Evolutionary conservation across 2,329 filamentous ascomycete species (phyloP).

Genomic region (Akanthomyces lecanii): DNA sequence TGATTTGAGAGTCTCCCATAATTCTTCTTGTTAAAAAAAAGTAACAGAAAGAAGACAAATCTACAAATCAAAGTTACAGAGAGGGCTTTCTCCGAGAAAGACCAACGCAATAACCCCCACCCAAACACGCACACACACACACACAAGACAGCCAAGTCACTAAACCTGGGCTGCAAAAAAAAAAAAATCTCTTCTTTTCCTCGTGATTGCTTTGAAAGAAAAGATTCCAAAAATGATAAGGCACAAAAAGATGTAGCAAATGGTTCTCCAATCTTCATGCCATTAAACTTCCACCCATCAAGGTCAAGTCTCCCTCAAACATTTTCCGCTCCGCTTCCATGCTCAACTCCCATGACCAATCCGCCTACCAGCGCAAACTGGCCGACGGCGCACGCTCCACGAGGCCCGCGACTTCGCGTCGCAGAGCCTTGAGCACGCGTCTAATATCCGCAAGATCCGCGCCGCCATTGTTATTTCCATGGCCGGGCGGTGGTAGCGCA

Average conservation of each 20-base stretch:
- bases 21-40: not conserved
- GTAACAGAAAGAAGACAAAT: not conserved
- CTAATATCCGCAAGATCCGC: conserved; percentile 42
- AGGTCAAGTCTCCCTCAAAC: not conserved
- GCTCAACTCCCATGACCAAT: not conserved
- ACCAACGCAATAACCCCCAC: not conserved
- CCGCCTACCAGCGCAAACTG: conserved; percentile 35
- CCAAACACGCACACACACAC: not conserved
- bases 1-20: not conserved
- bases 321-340: not conserved
- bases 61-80: conserved; percentile 5
- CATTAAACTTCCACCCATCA: not conserved
- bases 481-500: conserved; percentile 36
- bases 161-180: not conserved
- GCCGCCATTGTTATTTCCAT: conserved; percentile 42
- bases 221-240: conserved; percentile 5
- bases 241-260: conserved; percentile 6
- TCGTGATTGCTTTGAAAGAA: conserved; percentile 4
- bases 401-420: conserved; percentile 42
- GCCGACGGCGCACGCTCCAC: conserved; percentile 39
- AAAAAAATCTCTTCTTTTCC: not conserved
- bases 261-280: not conserved
- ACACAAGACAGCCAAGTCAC: not conserved
- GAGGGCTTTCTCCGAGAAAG: not conserved
- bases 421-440: conserved; percentile 38